Base-by-base conservation (phyloP, 2,329 filamentous ascomycete species). In the Leptosphaerulina australis region DNA sequence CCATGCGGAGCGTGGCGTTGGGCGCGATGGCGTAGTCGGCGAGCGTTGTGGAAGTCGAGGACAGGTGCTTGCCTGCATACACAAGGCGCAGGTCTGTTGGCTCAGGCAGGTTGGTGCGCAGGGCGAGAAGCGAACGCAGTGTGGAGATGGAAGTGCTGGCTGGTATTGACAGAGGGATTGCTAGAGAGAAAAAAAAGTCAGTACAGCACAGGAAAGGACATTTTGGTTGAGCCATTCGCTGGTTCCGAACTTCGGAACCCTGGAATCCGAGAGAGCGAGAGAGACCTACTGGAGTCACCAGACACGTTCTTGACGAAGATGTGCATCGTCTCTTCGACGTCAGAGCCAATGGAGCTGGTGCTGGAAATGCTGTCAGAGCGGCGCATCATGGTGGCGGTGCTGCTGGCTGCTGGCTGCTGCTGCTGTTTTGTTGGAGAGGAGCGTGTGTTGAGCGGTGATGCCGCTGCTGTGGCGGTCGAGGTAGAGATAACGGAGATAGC, bases 271-370 rank as follows among this genome's bases (percentile, higher is more conserved):
- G 25, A 44, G 40, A 25, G 6, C 11, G 24, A 11, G 30, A 28
- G 29, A 29, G n/a, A 73, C 81, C 70, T 75, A 85, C 83, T 84
- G 69, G 55, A 62, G 28, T 79, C 77, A 59, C 82, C 82, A 26
- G 79, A 76, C 39, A 83, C 72, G 64, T 79, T 80, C 74, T 83
- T 84, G 70, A 85, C 78, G 71, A 85, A 84, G 71, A 85, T 82
- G 67, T 83, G 81, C 74, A 83, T 83, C 29, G 76, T 82, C 41
- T 81, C 76, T 37, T 81, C 76, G 38, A 71, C 64, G 50, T 81
- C 77, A 36, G 71, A 72, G 53, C 68, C 68, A 38, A 67, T 59
- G 25, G 74, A 75, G 63, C 70, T 72, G 63, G 74, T 63, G 66
- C 73, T 77, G 49, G 71, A 71, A 64, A 76, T 70, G 62, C 72